Evolutionary conservation across 345 rosid genomes (phyloP).

Genomic region (Linum tenue): DNA sequence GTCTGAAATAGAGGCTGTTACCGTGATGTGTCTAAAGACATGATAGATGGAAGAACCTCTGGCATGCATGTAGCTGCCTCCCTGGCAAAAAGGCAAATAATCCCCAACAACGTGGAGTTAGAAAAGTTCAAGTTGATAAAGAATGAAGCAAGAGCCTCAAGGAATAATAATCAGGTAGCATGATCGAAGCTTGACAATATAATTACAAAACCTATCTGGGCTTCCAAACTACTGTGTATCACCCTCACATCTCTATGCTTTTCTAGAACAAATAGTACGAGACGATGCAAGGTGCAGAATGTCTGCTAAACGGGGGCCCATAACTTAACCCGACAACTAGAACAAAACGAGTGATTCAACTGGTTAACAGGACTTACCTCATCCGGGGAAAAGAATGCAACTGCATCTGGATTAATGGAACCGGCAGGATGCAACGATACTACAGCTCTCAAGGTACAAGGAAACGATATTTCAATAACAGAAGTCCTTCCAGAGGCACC

Average conservation of each 20-base stretch:
- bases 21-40: constrained; percentile 63
- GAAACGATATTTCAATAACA: constrained; percentile 60
- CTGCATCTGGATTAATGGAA: constrained; percentile 80
- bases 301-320: background rate
- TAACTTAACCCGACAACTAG: background rate
- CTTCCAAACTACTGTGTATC: too few relatives aligned
- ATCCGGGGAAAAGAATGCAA: constrained; percentile 92
- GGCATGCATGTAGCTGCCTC: constrained; percentile 78
- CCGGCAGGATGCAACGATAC: constrained; percentile 91
- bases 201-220: too few relatives aligned
- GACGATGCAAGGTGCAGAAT: background rate
- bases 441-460: constrained; percentile 70
- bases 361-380: constrained; percentile 43
- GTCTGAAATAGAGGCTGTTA: constrained; percentile 20
- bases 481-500: constrained; percentile 49
- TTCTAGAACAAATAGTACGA: background rate
- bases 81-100: constrained; percentile 34
- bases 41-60: constrained; percentile 67
- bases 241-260: background rate
- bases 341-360: background rate
- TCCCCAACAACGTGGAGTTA: constrained; percentile 1
- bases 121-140: background rate
- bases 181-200: too few relatives aligned
- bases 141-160: background rate
- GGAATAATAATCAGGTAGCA: background rate